These are phyloP conservation scores for Choiromyces venosus DNA, from an alignment of 495 filamentous ascomycete species.

Conservation along the genomic window DNA sequence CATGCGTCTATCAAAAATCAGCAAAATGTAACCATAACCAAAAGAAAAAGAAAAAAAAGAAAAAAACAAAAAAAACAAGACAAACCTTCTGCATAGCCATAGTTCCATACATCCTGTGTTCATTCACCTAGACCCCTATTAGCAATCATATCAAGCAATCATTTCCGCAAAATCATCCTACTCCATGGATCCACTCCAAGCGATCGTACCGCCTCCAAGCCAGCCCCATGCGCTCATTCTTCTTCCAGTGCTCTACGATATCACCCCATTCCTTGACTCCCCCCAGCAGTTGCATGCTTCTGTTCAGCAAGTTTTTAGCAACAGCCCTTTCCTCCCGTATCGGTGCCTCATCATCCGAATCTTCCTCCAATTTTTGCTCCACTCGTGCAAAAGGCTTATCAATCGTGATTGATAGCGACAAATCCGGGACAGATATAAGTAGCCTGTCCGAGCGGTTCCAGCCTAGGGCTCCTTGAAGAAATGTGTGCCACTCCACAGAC, in stretches of 20 bases:
- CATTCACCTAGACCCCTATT: constrained; percentile 45
- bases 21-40: not conserved
- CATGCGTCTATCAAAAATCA: constrained; percentile 50
- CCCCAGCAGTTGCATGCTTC: constrained; percentile 57
- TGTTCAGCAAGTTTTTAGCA: constrained; percentile 53
- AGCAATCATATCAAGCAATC: constrained; percentile 5
- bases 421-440: constrained; percentile 63
- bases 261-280: constrained; percentile 58
- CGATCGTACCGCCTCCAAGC: constrained; percentile 74
- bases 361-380: constrained; percentile 47
- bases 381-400: constrained; percentile 58
- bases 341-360: constrained; percentile 48
- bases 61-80: not conserved
- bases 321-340: constrained; percentile 52
- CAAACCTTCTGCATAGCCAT: constrained; percentile 59
- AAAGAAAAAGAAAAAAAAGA: no score
- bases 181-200: constrained; percentile 67
- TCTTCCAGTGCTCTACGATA: constrained; percentile 57
- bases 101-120: constrained; percentile 68
- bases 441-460: constrained; percentile 55
- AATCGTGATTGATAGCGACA: constrained; percentile 59
- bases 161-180: constrained; percentile 1
- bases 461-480: constrained; percentile 58
- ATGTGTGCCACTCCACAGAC: constrained; percentile 71
- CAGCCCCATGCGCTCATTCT: constrained; percentile 60